Conservation (phyloP, 108 stramenopile genomes). For the Fragilaria radians region DNA sequence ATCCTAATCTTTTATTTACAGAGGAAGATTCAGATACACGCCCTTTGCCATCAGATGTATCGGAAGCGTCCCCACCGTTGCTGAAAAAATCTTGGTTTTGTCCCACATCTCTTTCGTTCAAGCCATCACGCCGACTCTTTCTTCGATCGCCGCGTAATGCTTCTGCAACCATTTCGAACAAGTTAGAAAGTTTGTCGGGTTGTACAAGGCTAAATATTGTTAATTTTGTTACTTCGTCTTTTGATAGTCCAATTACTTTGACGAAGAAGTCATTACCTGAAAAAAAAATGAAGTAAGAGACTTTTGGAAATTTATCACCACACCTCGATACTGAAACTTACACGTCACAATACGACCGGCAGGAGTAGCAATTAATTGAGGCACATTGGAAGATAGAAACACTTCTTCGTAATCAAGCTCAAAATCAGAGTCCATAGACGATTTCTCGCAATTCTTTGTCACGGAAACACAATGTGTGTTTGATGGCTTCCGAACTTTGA, state of each 20-base stretch:
- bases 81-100: too few relatives aligned
- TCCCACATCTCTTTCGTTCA: slow-evolving; percentile 1
- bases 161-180: slow-evolving; percentile 68
- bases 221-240: slow-evolving; percentile 42
- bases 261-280: slow-evolving; percentile 72
- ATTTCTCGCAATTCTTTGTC: slow-evolving; percentile 29
- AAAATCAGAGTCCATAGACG: slow-evolving; percentile 36
- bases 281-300: not conserved
- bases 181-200: slow-evolving; percentile 56
- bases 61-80: slow-evolving; percentile 6
- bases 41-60: not conserved
- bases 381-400: slow-evolving; percentile 66
- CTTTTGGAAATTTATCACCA: not conserved
- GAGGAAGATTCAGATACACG: not conserved
- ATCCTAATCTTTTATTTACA: too few relatives aligned
- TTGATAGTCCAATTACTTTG: slow-evolving; percentile 44
- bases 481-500: not conserved
- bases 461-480: slow-evolving; percentile 5
- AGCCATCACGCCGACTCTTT: too few relatives aligned
- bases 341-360: slow-evolving; percentile 69
- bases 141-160: slow-evolving; percentile 39
- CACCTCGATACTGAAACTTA: slow-evolving; percentile 11
- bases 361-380: slow-evolving; percentile 73
- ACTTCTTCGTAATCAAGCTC: slow-evolving; percentile 71
- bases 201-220: slow-evolving; percentile 78